Conservation (phyloP, 164 flowering plant genomes). For the Saururus chinensis region DNA sequence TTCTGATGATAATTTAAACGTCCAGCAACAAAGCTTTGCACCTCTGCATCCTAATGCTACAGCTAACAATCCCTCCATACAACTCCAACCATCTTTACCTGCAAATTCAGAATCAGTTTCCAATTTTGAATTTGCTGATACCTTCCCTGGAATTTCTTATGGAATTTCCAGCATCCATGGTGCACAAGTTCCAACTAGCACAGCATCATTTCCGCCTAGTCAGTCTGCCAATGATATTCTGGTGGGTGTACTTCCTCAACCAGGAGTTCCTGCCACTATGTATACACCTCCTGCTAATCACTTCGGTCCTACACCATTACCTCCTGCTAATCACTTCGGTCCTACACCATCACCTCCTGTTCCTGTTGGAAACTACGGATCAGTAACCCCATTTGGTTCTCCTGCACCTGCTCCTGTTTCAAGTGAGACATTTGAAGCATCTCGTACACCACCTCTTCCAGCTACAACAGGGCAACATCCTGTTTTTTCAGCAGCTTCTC, state of each 20-base stretch:
- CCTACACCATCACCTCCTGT: conserved; percentile 13
- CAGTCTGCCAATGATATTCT: conserved; percentile 21
- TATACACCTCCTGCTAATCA: background rate
- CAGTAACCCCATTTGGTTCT: conserved; percentile 14
- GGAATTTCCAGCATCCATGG: conserved; percentile 14
- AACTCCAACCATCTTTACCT: conserved; percentile 17
- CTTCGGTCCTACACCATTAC: conserved; percentile 15
- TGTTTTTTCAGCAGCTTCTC: conserved; percentile 20
- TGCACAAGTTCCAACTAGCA: conserved; percentile 16
- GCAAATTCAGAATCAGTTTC: conserved; percentile 14
- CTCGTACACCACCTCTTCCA: conserved; percentile 8
- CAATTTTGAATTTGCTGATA: conserved; percentile 33
- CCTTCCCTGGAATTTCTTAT: conserved; percentile 34
- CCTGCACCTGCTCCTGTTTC: conserved; percentile 10
- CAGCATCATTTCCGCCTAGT: conserved; percentile 24
- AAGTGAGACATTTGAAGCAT: background rate
- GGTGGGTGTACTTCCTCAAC: conserved; percentile 16
- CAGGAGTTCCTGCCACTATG: conserved; percentile 1
- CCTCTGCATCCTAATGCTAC: conserved; percentile 24
- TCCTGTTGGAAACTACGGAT: background rate
- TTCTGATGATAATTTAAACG: conserved; percentile 20
- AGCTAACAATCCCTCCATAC: conserved; percentile 17
- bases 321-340: conserved; percentile 1
- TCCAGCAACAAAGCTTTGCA: conserved; percentile 25
- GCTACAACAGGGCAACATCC: conserved; percentile 1